Evolutionary conservation across 805 yeast genomes (phyloP), one percentile per base, ranked within the genome.

Genomic region (Candida nanaspora): DNA sequence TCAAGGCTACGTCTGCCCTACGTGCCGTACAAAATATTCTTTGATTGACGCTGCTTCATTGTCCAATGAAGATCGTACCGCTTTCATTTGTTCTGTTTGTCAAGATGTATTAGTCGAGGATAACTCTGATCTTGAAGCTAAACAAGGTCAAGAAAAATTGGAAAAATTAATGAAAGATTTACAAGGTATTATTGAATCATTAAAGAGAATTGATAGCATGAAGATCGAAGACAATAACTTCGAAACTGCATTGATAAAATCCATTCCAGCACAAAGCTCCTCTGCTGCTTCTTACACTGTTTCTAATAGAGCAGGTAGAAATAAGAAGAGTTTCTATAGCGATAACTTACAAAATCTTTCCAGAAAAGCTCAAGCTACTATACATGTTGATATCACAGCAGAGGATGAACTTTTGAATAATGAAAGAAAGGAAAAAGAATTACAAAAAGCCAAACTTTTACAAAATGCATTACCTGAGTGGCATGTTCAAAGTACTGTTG

Each of bases 401-500:
- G 84, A 80, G 51, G 96, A 86, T 61, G 78, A 78, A 45, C 38
- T 47, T 31, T 39, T 47, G 33, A 80, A 74, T 56, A 74, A 78
- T 50, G 88, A 81, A 61, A 72, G 73, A 51, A 73, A 69, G 55
- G 80, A 79, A 50, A 68, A 76, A 55, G 82, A 84, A 59, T 79
- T 69, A 67, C 80, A 74, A 72, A 78, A 76, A 61, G 81, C 74
- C 60, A 72, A 76, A 49, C 70, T 89, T 60, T 82, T 84, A 56
- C 96, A 91, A 61, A 93, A 93, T 58, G 96, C 96, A 4, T 70
- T 93, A 49, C 99, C 99, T 7, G 82, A 93, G 23, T 93, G 99
- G 99, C 96, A 93, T 58, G 78, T 83, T 48, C 82, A 82, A 50
- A 79, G 91, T 56, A 89, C 99, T 0, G 91, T 91, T 49, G 96